Percentiles rank a stretch among this genome's conserved stretches.
Evolutionary conservation across 768 basidiomycete species (phyloP).

Genomic region (Calocybe indica): DNA sequence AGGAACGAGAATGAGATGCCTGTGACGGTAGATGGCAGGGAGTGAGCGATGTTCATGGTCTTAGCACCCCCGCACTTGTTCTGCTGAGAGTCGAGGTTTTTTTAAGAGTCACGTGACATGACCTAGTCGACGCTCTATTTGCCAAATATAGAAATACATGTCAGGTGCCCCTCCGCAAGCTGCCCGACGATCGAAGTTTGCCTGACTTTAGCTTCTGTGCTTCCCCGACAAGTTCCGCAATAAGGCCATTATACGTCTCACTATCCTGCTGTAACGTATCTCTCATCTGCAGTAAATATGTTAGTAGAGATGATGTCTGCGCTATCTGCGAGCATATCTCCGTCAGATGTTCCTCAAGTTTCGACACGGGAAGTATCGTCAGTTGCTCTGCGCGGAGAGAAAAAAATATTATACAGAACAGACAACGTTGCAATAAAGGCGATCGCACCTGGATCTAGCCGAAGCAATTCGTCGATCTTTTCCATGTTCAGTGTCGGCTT

Average conservation of each 20-base stretch:
- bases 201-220: constrained; percentile 79
- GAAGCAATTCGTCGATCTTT: constrained; percentile 62
- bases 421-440: background rate
- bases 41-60: constrained; percentile 85
- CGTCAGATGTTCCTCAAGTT: constrained; percentile 59
- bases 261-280: constrained; percentile 83
- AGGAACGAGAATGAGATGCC: constrained; percentile 93
- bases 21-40: constrained; percentile 78
- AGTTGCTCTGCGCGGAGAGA: constrained; percentile 49
- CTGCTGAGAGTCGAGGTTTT: constrained; percentile 2
- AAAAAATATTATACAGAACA: background rate
- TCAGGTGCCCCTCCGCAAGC: constrained; percentile 28
- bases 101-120: constrained; percentile 16
- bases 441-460: constrained; percentile 57
- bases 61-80: background rate
- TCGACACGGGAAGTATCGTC: constrained; percentile 61
- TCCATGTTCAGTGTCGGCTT: constrained; percentile 68
- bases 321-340: constrained; percentile 71
- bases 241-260: constrained; percentile 85
- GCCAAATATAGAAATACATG: background rate
- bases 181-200: constrained; percentile 41
- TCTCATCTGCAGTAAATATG: constrained; percentile 74
- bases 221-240: constrained; percentile 88
- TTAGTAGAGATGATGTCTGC: constrained; percentile 68
- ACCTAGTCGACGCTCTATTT: background rate